Percentiles rank a stretch among this genome's conserved stretches.
Conservation (phyloP, 2,329 filamentous ascomycete genomes). For the Chalaropsis thielavioides region DNA sequence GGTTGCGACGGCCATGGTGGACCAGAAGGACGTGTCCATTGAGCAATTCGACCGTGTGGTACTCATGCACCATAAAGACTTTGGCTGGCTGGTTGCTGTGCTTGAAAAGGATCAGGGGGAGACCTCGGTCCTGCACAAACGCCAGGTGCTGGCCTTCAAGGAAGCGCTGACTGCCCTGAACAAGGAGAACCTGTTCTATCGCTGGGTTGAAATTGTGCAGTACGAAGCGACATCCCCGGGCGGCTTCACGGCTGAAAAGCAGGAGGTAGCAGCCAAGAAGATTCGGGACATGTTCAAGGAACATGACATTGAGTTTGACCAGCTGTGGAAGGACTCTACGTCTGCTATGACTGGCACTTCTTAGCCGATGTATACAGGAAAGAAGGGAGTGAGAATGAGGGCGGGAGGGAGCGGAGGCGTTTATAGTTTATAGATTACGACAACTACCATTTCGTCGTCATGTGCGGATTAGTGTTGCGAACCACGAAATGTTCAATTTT, state of each 20-base stretch:
- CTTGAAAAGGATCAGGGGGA: conserved; percentile 43
- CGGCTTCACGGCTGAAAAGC: conserved; percentile 61
- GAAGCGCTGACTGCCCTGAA: conserved; percentile 59
- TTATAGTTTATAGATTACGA: not conserved
- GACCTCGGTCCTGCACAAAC: conserved; percentile 48
- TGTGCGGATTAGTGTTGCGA: not conserved
- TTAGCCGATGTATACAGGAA: conserved; percentile 18
- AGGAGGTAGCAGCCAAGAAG: conserved; percentile 56
- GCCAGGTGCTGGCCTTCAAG: conserved; percentile 68
- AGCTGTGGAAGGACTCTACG: conserved; percentile 56
- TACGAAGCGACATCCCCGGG: conserved; percentile 68
- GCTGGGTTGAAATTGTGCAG: conserved; percentile 86
- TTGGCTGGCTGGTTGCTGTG: conserved; percentile 46
- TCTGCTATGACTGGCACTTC: conserved; percentile 18
- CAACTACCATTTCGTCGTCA: not conserved
- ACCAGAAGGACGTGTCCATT: conserved; percentile 37
- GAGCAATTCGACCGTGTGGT: conserved; percentile 59
- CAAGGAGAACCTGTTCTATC: conserved; percentile 80
- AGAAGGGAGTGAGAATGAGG: conserved; percentile 12
- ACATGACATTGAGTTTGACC: conserved; percentile 68
- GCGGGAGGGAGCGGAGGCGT: not conserved
- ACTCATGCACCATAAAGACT: conserved; percentile 49
- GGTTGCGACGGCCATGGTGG: conserved; percentile 53
- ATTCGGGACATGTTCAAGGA: conserved; percentile 61
- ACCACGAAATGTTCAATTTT: not conserved